Evolutionary conservation across 2,329 filamentous ascomycete species (phyloP).

Genomic region (Ambrosiella xylebori): DNA sequence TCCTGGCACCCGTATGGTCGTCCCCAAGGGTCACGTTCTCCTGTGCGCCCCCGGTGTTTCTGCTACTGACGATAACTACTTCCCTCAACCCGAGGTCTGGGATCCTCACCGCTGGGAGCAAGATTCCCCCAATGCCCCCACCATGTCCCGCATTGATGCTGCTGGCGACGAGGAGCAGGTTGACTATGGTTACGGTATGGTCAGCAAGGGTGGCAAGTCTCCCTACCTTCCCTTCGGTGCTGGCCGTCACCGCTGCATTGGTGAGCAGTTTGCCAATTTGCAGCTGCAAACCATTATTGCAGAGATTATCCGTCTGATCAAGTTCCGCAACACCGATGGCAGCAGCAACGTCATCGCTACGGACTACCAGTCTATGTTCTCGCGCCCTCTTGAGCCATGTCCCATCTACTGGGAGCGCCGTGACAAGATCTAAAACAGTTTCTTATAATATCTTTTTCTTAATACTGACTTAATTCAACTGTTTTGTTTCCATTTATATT

Average conservation of each 20-base stretch:
- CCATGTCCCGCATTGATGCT: constrained; percentile 25
- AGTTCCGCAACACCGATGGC: constrained; percentile 60
- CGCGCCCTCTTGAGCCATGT: constrained; percentile 52
- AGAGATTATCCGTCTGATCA: constrained; percentile 60
- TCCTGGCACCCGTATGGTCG: constrained; percentile 63
- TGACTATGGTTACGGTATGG: constrained; percentile 85
- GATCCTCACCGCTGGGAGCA: constrained; percentile 82
- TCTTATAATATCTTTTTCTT: not conserved
- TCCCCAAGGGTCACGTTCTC: constrained; percentile 65
- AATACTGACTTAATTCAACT: not conserved
- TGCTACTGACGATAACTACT: constrained; percentile 52
- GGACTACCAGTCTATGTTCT: constrained; percentile 55
- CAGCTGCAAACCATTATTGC: constrained; percentile 77
- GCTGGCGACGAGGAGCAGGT: constrained; percentile 58
- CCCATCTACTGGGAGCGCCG: constrained; percentile 61
- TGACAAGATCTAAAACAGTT: constrained; percentile 15
- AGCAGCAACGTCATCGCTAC: constrained; percentile 49
- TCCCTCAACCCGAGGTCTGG: constrained; percentile 70
- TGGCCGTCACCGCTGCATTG: constrained; percentile 84
- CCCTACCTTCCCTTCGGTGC: constrained; percentile 92
- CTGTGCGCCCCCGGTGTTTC: constrained; percentile 75
- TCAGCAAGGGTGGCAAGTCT: constrained; percentile 76
- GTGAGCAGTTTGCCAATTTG: constrained; percentile 88
- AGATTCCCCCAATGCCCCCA: constrained; percentile 38
- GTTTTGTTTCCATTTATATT: not conserved